phyloP scores from a whole-genome alignment of 1,139 yeast genomes.

The Suhomyces bokatorum region DNA sequence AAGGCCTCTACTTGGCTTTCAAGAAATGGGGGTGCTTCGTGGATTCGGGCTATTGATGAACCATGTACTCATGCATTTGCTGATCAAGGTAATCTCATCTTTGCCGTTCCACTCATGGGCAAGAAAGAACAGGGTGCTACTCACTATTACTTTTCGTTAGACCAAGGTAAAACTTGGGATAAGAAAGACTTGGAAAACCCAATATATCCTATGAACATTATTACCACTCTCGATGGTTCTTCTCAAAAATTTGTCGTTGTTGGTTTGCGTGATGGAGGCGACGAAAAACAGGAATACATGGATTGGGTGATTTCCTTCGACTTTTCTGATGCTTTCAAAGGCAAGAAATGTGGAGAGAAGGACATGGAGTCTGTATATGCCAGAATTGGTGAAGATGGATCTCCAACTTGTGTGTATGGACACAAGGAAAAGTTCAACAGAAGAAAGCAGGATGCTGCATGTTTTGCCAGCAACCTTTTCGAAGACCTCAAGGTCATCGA shows the following conservation, averaged over 20 bases:
- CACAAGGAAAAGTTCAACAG: conserved; percentile 65
- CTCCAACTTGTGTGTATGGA: conserved; percentile 72
- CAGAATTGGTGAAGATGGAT: conserved; percentile 46
- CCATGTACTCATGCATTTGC: conserved; percentile 68
- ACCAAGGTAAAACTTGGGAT: conserved; percentile 73
- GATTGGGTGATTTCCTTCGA: conserved; percentile 53
- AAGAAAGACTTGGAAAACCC: conserved; percentile 49
- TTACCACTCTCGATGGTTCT: conserved; percentile 75
- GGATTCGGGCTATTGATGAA: conserved; percentile 59
- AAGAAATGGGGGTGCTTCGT: conserved; percentile 74
- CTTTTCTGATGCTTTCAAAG: conserved; percentile 58
- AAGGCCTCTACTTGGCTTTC: conserved; percentile 59
- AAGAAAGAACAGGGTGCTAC: conserved; percentile 19
- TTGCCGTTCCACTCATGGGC: conserved; percentile 54
- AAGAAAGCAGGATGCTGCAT: conserved; percentile 67
- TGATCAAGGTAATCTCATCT: conserved; percentile 75
- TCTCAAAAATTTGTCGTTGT: conserved; percentile 59
- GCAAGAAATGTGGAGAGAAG: conserved; percentile 46
- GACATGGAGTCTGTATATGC: conserved; percentile 77
- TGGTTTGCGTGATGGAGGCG: conserved; percentile 40
- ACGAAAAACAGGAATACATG: conserved; percentile 11
- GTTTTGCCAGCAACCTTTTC: conserved; percentile 63
- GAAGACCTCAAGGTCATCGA: conserved; percentile 58
- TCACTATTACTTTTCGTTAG: conserved; percentile 60
- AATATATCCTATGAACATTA: conserved; percentile 46